Evolutionary conservation across 768 basidiomycete genomes (phyloP).

Genomic region (Leccinum subgranulosum): DNA sequence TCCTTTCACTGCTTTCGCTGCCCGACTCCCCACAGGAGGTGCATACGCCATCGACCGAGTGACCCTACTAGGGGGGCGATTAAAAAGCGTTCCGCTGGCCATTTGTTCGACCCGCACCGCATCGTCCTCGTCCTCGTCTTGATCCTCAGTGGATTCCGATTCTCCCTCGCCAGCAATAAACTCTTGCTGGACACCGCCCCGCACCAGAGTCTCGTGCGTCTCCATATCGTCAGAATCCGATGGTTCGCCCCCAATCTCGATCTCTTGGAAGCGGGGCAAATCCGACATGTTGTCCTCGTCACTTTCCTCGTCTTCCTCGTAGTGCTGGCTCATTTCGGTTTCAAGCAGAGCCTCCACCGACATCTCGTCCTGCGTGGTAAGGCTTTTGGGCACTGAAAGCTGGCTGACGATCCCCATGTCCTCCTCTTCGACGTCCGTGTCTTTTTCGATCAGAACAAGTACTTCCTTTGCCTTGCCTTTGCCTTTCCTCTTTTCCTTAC

Average conservation of each 20-base stretch:
- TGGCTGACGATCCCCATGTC: background rate
- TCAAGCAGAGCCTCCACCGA: slow-evolving; percentile 24
- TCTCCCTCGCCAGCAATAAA: background rate
- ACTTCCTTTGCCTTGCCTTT: background rate
- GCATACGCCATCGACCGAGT: slow-evolving; percentile 16
- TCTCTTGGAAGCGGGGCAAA: slow-evolving; percentile 11
- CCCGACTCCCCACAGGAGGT: slow-evolving; percentile 14
- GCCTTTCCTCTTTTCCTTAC: slow-evolving; percentile 6
- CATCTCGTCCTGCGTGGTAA: slow-evolving; percentile 14
- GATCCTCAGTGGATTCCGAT: background rate
- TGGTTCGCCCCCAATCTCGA: slow-evolving; percentile 9
- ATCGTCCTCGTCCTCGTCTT: slow-evolving; percentile 2
- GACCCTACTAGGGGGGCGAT: background rate
- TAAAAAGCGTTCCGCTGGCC: slow-evolving; percentile 7
- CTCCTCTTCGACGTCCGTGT: background rate
- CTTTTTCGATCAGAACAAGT: slow-evolving; percentile 9
- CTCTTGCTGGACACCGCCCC: background rate
- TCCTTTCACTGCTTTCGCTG: slow-evolving; percentile 5
- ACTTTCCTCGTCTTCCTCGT: background rate
- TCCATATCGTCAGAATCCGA: slow-evolving; percentile 31
- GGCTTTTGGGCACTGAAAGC: background rate
- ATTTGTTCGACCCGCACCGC: slow-evolving; percentile 16
- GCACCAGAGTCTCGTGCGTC: slow-evolving; percentile 18
- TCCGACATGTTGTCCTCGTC: background rate
- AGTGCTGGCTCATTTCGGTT: background rate